Evolutionary conservation across 192 early-diverging fungal species (phyloP).

Genomic region (Coemansia umbellata): DNA sequence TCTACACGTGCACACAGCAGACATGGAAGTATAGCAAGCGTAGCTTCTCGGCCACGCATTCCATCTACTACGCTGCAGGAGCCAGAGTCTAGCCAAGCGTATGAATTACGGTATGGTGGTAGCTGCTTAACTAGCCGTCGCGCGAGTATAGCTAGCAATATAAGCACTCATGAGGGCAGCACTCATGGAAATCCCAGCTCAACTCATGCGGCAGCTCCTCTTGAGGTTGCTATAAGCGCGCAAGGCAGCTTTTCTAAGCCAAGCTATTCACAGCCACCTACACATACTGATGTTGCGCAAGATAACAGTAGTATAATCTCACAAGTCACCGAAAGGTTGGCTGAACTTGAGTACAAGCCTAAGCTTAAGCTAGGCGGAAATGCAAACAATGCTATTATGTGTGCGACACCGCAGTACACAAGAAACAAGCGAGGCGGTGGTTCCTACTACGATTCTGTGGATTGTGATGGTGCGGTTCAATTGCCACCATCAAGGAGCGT

Average conservation of each 20-base stretch:
- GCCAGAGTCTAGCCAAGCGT: not conserved
- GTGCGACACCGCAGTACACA: not conserved
- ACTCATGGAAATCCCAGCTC: slow-evolving; percentile 10
- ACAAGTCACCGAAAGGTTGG: slow-evolving; percentile 42
- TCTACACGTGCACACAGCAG: slow-evolving; percentile 36
- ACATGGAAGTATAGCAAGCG: slow-evolving; percentile 30
- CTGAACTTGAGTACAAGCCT: slow-evolving; percentile 19
- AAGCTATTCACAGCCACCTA: not conserved
- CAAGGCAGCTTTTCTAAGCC: slow-evolving; percentile 39
- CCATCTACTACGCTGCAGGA: slow-evolving; percentile 1
- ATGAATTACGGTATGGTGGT: not conserved
- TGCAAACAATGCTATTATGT: not conserved
- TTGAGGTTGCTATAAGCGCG: slow-evolving; percentile 28
- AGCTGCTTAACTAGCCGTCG: slow-evolving; percentile 22
- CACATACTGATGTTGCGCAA: slow-evolving; percentile 1
- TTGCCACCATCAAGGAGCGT: slow-evolving; percentile 42
- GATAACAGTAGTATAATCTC: slow-evolving; percentile 43
- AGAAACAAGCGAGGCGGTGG: not conserved
- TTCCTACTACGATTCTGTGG: slow-evolving; percentile 12
- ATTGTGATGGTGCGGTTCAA: slow-evolving; percentile 11
- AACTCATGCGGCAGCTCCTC: slow-evolving; percentile 24
- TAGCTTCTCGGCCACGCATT: not conserved
- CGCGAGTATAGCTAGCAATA: slow-evolving; percentile 31
- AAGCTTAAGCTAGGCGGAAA: not conserved
- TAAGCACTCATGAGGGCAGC: slow-evolving; percentile 29